phyloP scores from a whole-genome alignment of 768 basidiomycete species.

The Agaricus subrufescens region DNA sequence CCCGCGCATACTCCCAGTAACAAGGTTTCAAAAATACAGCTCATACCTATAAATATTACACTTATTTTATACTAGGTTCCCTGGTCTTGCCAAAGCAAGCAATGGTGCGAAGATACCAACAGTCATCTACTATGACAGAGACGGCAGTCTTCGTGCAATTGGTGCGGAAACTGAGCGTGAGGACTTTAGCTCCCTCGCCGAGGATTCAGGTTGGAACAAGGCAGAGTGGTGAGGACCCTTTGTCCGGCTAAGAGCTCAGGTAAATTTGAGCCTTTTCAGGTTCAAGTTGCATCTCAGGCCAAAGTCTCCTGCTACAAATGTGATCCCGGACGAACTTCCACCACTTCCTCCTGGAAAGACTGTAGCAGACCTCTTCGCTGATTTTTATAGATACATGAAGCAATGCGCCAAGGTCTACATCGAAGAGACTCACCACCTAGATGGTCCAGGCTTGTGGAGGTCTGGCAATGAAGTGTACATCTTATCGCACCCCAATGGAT shows the following conservation, averaged over 20 bases:
- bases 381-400: constrained; percentile 38
- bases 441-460: constrained; percentile 22
- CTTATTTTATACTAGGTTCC: constrained; percentile 29
- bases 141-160: constrained; percentile 30
- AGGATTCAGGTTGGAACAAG: constrained; percentile 40
- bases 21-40: constrained; percentile 11
- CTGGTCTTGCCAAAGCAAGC: constrained; percentile 34
- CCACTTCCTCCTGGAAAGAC: constrained; percentile 30
- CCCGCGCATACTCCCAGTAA: constrained; percentile 19
- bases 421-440: constrained; percentile 31
- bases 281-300: constrained; percentile 23
- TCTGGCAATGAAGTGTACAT: constrained; percentile 31
- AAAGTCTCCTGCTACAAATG: constrained; percentile 1
- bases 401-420: constrained; percentile 32
- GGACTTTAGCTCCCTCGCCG: constrained; percentile 29
- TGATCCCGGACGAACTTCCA: constrained; percentile 10
- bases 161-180: constrained; percentile 41
- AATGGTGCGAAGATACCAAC: constrained; percentile 45
- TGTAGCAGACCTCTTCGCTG: constrained; percentile 30
- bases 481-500: constrained; percentile 49
- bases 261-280: constrained; percentile 16
- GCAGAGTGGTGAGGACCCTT: constrained; percentile 36
- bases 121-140: constrained; percentile 37
- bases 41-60: background rate
- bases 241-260: constrained; percentile 7